These are phyloP conservation scores for Orbilia quercus DNA, from an alignment of 2,329 filamentous ascomycete species.

Conservation along the genomic window DNA sequence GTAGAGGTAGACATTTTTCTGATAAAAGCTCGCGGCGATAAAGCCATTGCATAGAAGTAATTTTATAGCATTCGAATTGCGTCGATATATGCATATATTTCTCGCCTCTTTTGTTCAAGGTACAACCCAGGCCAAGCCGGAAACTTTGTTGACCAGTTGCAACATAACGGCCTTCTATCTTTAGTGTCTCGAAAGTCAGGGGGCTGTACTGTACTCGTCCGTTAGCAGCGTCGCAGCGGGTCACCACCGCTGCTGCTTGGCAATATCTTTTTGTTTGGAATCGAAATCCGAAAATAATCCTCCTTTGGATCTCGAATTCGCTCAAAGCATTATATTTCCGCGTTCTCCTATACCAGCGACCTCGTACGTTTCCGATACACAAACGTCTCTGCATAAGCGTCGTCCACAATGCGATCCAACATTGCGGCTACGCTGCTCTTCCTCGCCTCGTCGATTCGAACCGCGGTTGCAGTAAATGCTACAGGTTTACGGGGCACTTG, in stretches of 20 bases:
- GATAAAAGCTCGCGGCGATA: conserved; percentile 15
- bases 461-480: conserved; percentile 64
- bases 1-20: conserved; percentile 50
- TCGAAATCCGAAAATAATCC: background rate
- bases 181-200: conserved; percentile 23
- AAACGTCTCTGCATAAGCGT: background rate
- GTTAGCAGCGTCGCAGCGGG: conserved; percentile 2
- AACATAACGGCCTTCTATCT: conserved; percentile 34
- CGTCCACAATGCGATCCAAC: conserved; percentile 22
- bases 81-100: background rate
- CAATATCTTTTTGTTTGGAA: conserved; percentile 21
- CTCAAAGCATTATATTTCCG: background rate
- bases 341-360: background rate
- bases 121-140: conserved; percentile 38
- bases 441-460: conserved; percentile 57
- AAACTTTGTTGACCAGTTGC: conserved; percentile 33
- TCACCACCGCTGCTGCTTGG: conserved; percentile 13
- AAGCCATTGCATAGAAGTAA: conserved; percentile 12
- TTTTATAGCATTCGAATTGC: background rate
- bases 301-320: background rate
- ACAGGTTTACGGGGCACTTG: conserved; percentile 75
- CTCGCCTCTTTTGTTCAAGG: background rate
- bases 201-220: too few relatives aligned
- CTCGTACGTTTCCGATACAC: background rate
- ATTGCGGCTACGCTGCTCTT: conserved; percentile 16